A percentile compares a stretch with the other conserved stretches of the same genome.
Evolutionary conservation across 179 eudicot genomes (phyloP).

Genomic region (Spergularia azorica): DNA sequence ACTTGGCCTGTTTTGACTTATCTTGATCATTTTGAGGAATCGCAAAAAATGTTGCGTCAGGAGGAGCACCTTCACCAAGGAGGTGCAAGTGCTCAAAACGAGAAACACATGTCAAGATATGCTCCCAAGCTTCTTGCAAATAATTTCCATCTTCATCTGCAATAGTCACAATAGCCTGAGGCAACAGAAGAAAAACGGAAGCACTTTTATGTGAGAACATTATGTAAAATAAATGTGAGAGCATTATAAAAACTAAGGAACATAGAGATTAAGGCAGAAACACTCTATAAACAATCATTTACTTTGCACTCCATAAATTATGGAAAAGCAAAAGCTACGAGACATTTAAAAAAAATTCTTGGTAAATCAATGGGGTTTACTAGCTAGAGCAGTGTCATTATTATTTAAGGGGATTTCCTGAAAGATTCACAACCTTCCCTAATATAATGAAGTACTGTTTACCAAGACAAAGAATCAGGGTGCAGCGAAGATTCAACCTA

Average conservation of each 20-base stretch:
- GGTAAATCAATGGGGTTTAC: too few relatives aligned
- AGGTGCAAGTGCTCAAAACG: constrained; percentile 99
- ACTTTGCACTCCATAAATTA: neutral
- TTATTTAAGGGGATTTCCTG: neutral
- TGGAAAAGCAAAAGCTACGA: too few relatives aligned
- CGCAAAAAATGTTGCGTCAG: constrained; percentile 98
- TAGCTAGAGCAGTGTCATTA: neutral
- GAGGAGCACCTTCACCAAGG: constrained; percentile 97
- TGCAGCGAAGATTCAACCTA: neutral
- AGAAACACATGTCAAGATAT: constrained; percentile 93
- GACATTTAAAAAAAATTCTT: too few relatives aligned
- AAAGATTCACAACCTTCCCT: neutral
- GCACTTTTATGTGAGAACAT: constrained; percentile 16
- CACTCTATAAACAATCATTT: neutral
- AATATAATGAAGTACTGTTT: neutral
- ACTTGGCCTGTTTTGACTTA: constrained; percentile 68
- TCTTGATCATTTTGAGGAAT: constrained; percentile 76
- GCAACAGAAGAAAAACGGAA: constrained; percentile 10
- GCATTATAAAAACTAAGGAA: neutral
- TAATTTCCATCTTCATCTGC: constrained; percentile 99
- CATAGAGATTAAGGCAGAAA: neutral
- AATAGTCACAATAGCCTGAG: constrained; percentile 85
- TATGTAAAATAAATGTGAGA: neutral
- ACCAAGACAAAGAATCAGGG: neutral
- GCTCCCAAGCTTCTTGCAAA: constrained; percentile 99